Base-by-base conservation (phyloP, 1,284 basidiomycete species). In the Xerocomus minutiporus region DNA sequence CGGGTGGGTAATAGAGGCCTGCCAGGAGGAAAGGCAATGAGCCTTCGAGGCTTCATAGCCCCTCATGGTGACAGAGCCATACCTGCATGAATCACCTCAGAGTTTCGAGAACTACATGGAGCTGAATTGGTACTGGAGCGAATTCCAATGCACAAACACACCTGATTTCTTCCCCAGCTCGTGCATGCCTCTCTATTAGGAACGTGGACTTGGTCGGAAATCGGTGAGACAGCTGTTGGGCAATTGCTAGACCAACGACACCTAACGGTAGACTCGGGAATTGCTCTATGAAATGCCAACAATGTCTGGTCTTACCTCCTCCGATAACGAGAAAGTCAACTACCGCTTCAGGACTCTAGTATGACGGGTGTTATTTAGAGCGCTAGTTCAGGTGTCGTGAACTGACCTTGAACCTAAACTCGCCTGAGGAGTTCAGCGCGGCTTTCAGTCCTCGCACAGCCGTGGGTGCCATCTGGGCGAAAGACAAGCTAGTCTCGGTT, bases 261-360 rank as follows among this genome's bases (percentile, higher is more conserved):
- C 93, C 88, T 91, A 9, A 35, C 5, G 7, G 13, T 8, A 50
- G 41, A 48, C 43, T 36, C 12, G 29, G 13, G 17, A 25, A 39
- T 40, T 38, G 31, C 29, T 36, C 15, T 15, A 35, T 38, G 25
- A 38, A 42, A 41, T 44, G 40, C 5, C 20, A 28, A 46, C 25
- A 46, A 6, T 32, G 25, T 17, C 23, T 17, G n/a, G 32, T 58
- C 74, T 61, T 58, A 79, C 91, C 96, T 70, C 87, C 96, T 17
- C 96, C 96, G n/a, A 99, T 78, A 25, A 99, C 81, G 15, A 98
- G 74, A 68, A 92, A 88, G 68, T 98, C 96, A n/a, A 97, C 83
- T 2, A 73, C 73, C 36, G 78, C 77, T 50, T 92, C 86, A 5
- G 96, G 92, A 12, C 72, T 67, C 80, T 90, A 45, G 46, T 32